phyloP scores from a whole-genome alignment of 2,329 filamentous ascomycete species.

The Aspergillus sp. region DNA sequence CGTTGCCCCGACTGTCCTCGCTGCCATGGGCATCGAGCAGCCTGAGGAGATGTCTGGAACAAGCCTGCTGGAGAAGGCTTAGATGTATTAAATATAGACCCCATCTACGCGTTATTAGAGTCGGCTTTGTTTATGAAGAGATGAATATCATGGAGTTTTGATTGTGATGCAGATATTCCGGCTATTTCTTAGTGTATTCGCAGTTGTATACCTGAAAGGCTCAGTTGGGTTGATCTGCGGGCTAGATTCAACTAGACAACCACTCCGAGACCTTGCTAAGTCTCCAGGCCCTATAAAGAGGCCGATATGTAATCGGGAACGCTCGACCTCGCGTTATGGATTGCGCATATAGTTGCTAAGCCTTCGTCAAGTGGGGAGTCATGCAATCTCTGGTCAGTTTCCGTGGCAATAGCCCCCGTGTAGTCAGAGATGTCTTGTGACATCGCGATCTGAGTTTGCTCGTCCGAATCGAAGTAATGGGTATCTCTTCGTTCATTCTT shows the following conservation, averaged over 20 bases:
- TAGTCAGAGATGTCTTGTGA: neutral
- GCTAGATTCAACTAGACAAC: neutral
- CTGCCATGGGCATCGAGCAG: slow-evolving; percentile 86
- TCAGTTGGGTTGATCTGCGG: no score
- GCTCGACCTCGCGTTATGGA: neutral
- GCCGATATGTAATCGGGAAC: no score
- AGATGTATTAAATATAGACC: slow-evolving; percentile 31
- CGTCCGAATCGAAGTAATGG: neutral
- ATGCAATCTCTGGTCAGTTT: neutral
- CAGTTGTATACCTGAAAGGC: neutral
- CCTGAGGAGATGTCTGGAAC: slow-evolving; percentile 90
- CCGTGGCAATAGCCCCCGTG: neutral
- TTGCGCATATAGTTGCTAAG: neutral
- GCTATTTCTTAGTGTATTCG: neutral
- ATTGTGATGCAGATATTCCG: slow-evolving; percentile 2
- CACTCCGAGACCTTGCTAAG: no score
- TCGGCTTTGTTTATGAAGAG: slow-evolving; percentile 29
- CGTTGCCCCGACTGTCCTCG: slow-evolving; percentile 91
- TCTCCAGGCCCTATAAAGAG: no score
- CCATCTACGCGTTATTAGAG: slow-evolving; percentile 24
- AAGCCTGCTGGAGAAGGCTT: slow-evolving; percentile 76
- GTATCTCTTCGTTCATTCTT: neutral
- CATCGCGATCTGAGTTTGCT: neutral
- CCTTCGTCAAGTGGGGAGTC: neutral
- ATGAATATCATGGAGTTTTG: slow-evolving; percentile 27